Evolutionary conservation across 1,284 basidiomycete genomes (phyloP).

Genomic region (Schizopora paradoxa): DNA sequence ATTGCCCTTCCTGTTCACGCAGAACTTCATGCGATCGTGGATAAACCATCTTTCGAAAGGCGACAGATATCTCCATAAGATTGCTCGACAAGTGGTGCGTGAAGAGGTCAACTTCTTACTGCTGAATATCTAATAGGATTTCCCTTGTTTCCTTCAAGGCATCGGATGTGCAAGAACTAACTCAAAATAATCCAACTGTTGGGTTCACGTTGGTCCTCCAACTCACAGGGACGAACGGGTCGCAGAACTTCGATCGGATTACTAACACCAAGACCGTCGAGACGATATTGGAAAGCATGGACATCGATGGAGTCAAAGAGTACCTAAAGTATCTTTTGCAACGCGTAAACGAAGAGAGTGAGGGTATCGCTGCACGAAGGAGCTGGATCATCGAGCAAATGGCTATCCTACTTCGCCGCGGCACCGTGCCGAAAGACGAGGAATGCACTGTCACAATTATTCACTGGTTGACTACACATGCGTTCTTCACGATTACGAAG

Average conservation of each 20-base stretch:
- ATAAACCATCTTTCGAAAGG: slow-evolving; percentile 89
- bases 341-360: slow-evolving; percentile 50
- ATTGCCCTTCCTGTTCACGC: slow-evolving; percentile 86
- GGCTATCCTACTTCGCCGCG: slow-evolving; percentile 72
- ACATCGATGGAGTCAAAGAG: slow-evolving; percentile 67
- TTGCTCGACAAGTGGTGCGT: slow-evolving; percentile 74
- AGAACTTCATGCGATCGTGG: slow-evolving; percentile 95
- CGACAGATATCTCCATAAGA: slow-evolving; percentile 87
- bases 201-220: slow-evolving; percentile 86
- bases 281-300: slow-evolving; percentile 74
- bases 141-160: slow-evolving; percentile 39
- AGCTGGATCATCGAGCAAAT: slow-evolving; percentile 89
- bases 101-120: slow-evolving; percentile 5
- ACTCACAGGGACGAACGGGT: slow-evolving; percentile 82
- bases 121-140: not conserved
- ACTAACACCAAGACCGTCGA: slow-evolving; percentile 95
- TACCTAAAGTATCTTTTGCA: slow-evolving; percentile 74
- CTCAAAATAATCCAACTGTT: slow-evolving; percentile 71
- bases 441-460: slow-evolving; percentile 71
- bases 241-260: slow-evolving; percentile 84
- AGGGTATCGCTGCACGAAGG: slow-evolving; percentile 47
- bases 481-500: slow-evolving; percentile 76
- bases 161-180: slow-evolving; percentile 69
- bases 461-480: slow-evolving; percentile 80
- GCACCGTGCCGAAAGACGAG: slow-evolving; percentile 77